A percentile compares a stretch with the other conserved stretches of the same genome.
Conservation (phyloP, 225 moss, liverwort and hornwort species). For the Thuidium tamariscinum region DNA sequence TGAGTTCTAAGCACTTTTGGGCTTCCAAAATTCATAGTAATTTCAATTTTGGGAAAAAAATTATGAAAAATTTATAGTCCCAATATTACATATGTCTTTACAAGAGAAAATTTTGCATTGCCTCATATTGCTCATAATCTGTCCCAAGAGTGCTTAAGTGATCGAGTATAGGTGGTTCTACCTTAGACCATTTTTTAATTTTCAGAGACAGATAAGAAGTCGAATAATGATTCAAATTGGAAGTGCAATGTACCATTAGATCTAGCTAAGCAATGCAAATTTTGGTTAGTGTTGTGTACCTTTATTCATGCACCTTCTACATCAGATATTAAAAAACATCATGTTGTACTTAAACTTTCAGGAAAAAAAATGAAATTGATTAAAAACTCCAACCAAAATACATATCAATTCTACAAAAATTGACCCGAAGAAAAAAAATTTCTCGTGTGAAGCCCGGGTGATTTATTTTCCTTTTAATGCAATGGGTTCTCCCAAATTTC, state of each 20-base stretch:
- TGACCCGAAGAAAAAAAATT: not conserved
- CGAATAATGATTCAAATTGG: not conserved
- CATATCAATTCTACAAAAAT: not conserved
- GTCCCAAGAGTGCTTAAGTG: no score
- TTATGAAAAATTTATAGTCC: no score
- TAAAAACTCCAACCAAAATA: not conserved
- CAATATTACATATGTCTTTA: no score
- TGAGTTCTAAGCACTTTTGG: no score
- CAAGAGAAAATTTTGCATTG: no score
- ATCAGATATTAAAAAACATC: not conserved
- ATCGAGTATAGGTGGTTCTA: no score
- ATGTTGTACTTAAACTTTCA: fast-evolving
- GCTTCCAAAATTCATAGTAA: no score
- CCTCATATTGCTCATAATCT: no score
- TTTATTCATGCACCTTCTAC: not conserved
- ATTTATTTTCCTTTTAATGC: no score
- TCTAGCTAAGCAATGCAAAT: not conserved
- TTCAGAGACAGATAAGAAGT: fast-evolving
- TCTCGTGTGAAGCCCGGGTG: fast-evolving
- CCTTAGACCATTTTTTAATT: not conserved
- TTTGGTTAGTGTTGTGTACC: fast-evolving
- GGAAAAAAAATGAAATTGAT: fast-evolving
- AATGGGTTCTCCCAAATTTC: no score
- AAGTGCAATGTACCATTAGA: fast-evolving
- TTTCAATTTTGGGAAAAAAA: no score